Evolutionary conservation across 2,329 filamentous ascomycete genomes (phyloP), one percentile per base, ranked within the genome.

Genomic region (Paecilomyces sp.): DNA sequence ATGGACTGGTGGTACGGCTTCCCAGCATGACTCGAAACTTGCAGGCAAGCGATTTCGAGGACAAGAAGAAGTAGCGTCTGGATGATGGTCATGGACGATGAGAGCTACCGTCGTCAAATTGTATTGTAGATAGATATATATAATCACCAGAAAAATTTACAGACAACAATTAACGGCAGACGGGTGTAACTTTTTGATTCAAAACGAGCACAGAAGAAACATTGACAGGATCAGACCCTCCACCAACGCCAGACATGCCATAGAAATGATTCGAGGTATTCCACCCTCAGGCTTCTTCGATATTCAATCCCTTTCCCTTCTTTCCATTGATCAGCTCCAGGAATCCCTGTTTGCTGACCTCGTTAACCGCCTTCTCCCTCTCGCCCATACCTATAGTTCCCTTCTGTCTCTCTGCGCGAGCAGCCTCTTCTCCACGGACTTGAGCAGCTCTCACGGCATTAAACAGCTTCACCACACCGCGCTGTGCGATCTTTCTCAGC

Each of bases 341-440:
- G 78, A 97, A 99, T 0, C 93, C 92, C 78, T 97, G 90, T 79
- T 96, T 95, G 74, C 89, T 96, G 88, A 99, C 94, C 81, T 97
- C 92, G 65, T 91, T 94, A 57, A 96, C 83, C 79, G 89, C 92
- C 77, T 95, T 91, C 76, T 95, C 89, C 65, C 91, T 85, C 74
- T 89, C 86, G 62, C 83, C 84, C 69, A 91, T 86, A 1, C 93
- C 93, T 33, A 96, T 83, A 0, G 95, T 80, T 3, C 91, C 90
- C 62, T 85, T 86, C 74, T 85, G 84, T 55, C 86, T 83, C 65
- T 85, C 84, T 73, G 81, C 85, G 71, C 70, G 73, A 15, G 89
- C 87, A 4, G 91, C 89, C 75, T 93, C 87, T 61, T 88, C 85
- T 2, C 89, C 92, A 75, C 92, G 90, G 60, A 97, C 89, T 77